Percentiles rank a stretch among this genome's conserved stretches.
Evolutionary conservation across 2,329 filamentous ascomycete species (phyloP).

Genomic region (Coniella lustricola): DNA sequence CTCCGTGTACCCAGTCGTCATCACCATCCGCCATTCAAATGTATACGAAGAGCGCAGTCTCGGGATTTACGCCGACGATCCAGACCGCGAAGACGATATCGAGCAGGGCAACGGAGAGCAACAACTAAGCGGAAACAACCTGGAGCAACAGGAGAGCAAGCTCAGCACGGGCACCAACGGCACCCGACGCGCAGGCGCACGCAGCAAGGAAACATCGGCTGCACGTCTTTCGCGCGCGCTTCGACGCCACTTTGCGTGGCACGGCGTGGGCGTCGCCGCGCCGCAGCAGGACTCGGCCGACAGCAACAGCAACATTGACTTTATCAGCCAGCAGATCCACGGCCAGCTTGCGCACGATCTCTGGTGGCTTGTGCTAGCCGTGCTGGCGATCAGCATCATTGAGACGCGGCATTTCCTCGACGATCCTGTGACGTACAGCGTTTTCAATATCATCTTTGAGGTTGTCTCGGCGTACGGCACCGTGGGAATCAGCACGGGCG

Average conservation of each 20-base stretch:
- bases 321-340: constrained; percentile 48
- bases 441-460: constrained; percentile 53
- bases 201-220: constrained; percentile 18
- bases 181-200: not conserved
- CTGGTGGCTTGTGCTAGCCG: constrained; percentile 56
- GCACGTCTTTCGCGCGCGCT: constrained; percentile 29
- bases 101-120: not conserved
- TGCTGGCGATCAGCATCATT: constrained; percentile 52
- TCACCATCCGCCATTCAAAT: constrained; percentile 61
- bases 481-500: constrained; percentile 50
- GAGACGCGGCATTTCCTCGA: constrained; percentile 47
- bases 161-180: not conserved
- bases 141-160: not conserved
- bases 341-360: constrained; percentile 58
- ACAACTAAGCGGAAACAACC: not conserved
- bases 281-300: constrained; percentile 23
- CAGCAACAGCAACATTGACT: constrained; percentile 39
- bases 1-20: constrained; percentile 54
- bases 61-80: constrained; percentile 45
- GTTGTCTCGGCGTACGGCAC: constrained; percentile 52
- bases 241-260: constrained; percentile 32
- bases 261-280: constrained; percentile 35
- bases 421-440: constrained; percentile 46
- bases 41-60: constrained; percentile 65
- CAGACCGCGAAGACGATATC: not conserved